phyloP scores from a whole-genome alignment of 2,329 filamentous ascomycete species.

The Xylaria sp. region DNA sequence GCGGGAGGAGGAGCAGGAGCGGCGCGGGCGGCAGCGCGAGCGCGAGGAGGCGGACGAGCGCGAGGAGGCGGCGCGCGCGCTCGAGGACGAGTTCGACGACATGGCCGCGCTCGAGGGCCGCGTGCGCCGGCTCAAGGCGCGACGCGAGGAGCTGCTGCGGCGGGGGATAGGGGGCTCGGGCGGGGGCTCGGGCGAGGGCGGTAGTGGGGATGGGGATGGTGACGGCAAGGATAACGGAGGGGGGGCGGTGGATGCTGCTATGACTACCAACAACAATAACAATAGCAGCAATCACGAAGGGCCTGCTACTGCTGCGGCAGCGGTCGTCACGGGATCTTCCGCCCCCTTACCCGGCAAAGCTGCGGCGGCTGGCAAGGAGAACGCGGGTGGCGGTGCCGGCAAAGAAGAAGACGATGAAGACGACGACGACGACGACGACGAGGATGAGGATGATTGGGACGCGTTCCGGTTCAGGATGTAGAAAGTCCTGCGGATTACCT shows the following conservation, averaged over 20 bases:
- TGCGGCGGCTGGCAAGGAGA: constrained; percentile 30
- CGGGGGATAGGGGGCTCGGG: constrained; percentile 41
- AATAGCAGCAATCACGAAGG: too few species aligned
- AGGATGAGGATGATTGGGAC: constrained; percentile 61
- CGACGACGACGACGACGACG: constrained; percentile 50
- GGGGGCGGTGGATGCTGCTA: constrained; percentile 27
- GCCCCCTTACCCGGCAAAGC: neutral
- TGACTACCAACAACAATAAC: too few species aligned
- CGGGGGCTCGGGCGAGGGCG: too few species aligned
- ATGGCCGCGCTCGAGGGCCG: constrained; percentile 79
- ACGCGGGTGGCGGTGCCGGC: constrained; percentile 35
- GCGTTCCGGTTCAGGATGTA: constrained; percentile 55
- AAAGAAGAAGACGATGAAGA: constrained; percentile 44
- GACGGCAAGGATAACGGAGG: neutral
- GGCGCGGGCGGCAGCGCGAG: constrained; percentile 56
- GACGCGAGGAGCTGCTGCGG: constrained; percentile 69
- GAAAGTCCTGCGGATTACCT: neutral
- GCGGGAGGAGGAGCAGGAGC: constrained; percentile 53
- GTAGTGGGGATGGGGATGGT: too few species aligned
- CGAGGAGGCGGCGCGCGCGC: constrained; percentile 72
- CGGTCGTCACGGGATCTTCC: neutral
- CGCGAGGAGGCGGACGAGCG: constrained; percentile 65
- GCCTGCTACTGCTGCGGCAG: too few species aligned
- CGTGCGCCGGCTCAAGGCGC: constrained; percentile 69
- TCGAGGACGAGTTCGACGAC: constrained; percentile 80